phyloP scores from a whole-genome alignment of 1,139 yeast species.

The Waltiozyma sp. region DNA sequence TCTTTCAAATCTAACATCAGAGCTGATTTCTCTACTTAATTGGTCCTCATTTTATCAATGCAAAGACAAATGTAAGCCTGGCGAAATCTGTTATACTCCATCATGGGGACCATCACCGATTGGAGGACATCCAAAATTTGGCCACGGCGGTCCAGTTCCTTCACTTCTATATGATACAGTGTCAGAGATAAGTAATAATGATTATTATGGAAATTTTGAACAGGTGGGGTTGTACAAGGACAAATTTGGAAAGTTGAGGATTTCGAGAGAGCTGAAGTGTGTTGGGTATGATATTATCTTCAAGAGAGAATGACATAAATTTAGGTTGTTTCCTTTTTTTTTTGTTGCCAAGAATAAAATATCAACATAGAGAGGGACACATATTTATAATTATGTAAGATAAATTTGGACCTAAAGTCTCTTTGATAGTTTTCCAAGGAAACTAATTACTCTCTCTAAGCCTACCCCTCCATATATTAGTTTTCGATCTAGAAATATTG shows the following conservation, averaged over 20 bases:
- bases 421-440: too few relatives aligned
- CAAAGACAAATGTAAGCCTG: constrained; percentile 27
- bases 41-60: constrained; percentile 38
- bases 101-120: constrained; percentile 50
- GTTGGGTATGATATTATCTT: constrained; percentile 6
- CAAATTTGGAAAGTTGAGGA: constrained; percentile 4
- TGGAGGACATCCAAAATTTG: constrained; percentile 14
- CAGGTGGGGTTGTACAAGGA: background rate
- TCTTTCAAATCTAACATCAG: constrained; percentile 7
- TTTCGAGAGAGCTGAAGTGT: constrained; percentile 7
- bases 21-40: constrained; percentile 20
- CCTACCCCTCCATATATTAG: too few relatives aligned
- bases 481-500: too few relatives aligned
- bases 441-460: too few relatives aligned
- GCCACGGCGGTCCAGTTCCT: background rate
- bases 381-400: too few relatives aligned
- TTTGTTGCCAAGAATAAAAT: too few relatives aligned
- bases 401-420: too few relatives aligned
- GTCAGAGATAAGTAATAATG: too few relatives aligned
- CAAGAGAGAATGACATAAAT: too few relatives aligned
- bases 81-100: constrained; percentile 42
- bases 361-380: too few relatives aligned
- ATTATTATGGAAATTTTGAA: constrained; percentile 1
- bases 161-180: constrained; percentile 1
- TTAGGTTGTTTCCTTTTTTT: too few relatives aligned